phyloP scores from a whole-genome alignment of 2,329 filamentous ascomycete genomes.

The Mycogone perniciosa region DNA sequence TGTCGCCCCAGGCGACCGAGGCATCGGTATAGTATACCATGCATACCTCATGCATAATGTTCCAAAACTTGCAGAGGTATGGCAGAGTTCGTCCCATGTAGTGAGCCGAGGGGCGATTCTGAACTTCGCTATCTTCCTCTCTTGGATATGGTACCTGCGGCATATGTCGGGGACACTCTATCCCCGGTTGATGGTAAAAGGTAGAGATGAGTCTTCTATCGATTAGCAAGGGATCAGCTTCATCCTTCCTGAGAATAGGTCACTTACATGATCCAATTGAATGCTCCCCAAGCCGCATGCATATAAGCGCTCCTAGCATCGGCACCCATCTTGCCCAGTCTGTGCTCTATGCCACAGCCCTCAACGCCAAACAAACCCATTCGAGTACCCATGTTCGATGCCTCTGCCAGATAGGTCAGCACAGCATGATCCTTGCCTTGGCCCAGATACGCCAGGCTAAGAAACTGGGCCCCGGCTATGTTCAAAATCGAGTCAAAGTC shows the following conservation, averaged over 20 bases:
- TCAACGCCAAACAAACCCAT: constrained; percentile 25
- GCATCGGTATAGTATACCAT: constrained; percentile 21
- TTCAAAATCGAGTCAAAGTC: constrained; percentile 19
- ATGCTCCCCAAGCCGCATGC: constrained; percentile 26
- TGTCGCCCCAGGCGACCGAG: background rate
- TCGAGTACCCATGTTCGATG: constrained; percentile 23
- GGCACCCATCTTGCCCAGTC: constrained; percentile 7
- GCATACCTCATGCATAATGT: constrained; percentile 29
- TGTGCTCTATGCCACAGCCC: background rate
- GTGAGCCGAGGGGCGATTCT: background rate
- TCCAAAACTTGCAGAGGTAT: constrained; percentile 30
- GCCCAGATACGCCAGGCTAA: constrained; percentile 29
- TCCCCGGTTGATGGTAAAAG: constrained; percentile 4
- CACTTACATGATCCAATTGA: constrained; percentile 34
- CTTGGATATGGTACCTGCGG: constrained; percentile 1
- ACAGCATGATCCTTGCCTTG: constrained; percentile 30
- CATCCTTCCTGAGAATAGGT: background rate
- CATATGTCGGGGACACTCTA: background rate
- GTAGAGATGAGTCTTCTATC: background rate
- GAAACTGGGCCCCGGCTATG: constrained; percentile 26
- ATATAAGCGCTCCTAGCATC: constrained; percentile 12
- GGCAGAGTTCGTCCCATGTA: constrained; percentile 26
- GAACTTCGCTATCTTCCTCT: background rate
- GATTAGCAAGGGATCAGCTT: background rate
- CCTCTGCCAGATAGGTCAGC: constrained; percentile 24